phyloP scores from a whole-genome alignment of 805 yeast genomes.

The Spathaspora girioi region DNA sequence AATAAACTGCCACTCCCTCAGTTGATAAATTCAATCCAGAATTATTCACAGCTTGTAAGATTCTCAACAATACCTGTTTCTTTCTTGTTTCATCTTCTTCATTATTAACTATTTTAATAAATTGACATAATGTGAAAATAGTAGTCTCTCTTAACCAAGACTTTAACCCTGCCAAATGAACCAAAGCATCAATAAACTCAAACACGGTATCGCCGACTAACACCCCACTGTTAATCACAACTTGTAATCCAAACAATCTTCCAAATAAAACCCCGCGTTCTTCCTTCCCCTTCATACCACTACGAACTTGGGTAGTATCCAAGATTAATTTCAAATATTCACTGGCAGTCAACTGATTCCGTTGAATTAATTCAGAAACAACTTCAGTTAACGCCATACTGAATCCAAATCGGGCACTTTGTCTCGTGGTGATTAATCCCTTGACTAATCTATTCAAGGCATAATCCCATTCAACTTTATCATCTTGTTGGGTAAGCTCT shows the following conservation, averaged over 20 bases:
- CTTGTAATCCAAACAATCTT: conserved; percentile 77
- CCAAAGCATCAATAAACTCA: conserved; percentile 42
- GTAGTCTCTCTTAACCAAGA: conserved; percentile 87
- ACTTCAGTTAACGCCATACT: conserved; percentile 83
- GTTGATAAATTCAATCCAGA: conserved; percentile 59
- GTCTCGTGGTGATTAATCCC: conserved; percentile 80
- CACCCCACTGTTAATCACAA: conserved; percentile 49
- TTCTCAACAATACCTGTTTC: conserved; percentile 17
- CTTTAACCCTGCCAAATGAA: conserved; percentile 60
- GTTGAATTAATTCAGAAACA: conserved; percentile 31
- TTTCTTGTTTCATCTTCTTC: conserved; percentile 11
- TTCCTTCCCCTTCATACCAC: conserved; percentile 69
- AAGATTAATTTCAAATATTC: conserved; percentile 36
- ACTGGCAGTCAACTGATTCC: conserved; percentile 28
- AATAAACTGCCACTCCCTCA: conserved; percentile 76
- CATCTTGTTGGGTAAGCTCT: conserved; percentile 47
- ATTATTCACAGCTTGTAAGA: conserved; percentile 46
- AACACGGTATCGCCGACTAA: conserved; percentile 16
- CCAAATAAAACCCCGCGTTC: conserved; percentile 81
- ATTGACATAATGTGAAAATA: conserved; percentile 63
- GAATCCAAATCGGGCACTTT: conserved; percentile 82
- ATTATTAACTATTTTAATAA: conserved; percentile 19
- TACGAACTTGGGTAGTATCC: conserved; percentile 28
- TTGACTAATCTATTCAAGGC: conserved; percentile 74
- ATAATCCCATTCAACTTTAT: conserved; percentile 69